Percentiles rank a stretch among this genome's conserved stretches.
Evolutionary conservation across 2,329 filamentous ascomycete species (phyloP).

Genomic region (Cephalotrichum gorgonifer): DNA sequence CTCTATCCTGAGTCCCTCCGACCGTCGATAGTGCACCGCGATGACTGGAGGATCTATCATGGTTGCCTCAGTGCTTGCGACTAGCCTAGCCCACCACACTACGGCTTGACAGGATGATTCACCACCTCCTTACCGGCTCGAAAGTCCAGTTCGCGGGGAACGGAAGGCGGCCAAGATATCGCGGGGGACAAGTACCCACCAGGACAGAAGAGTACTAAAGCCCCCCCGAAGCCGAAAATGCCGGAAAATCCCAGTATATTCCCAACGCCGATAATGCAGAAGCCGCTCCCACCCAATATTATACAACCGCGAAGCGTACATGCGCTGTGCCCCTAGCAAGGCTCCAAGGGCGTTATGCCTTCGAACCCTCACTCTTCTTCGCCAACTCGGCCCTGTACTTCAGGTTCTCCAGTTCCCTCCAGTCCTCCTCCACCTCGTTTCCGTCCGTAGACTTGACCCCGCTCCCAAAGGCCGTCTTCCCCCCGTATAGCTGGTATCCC

Average conservation of each 20-base stretch:
- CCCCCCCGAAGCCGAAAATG: not conserved
- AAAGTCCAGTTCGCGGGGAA: too few relatives aligned
- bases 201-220: not conserved
- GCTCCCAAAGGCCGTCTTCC: conserved; percentile 58
- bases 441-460: conserved; percentile 56
- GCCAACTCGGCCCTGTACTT: conserved; percentile 34
- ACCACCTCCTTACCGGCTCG: too few relatives aligned
- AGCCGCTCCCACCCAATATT: not conserved
- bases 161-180: too few relatives aligned
- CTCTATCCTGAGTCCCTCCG: too few relatives aligned
- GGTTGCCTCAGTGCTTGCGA: too few relatives aligned
- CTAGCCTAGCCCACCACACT: too few relatives aligned
- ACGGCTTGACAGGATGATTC: too few relatives aligned
- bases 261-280: not conserved
- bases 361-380: not conserved
- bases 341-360: not conserved
- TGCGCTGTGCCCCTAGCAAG: too few relatives aligned
- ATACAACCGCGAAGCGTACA: not conserved
- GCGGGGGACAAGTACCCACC: too few relatives aligned
- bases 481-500: conserved; percentile 68
- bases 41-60: too few relatives aligned
- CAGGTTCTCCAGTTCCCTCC: conserved; percentile 56
- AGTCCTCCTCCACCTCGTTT: conserved; percentile 52
- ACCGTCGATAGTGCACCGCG: too few relatives aligned
- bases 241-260: not conserved